Percentiles rank a stretch among this genome's conserved stretches.
phyloP scores from a whole-genome alignment of 2,329 filamentous ascomycete species.

The Cordyceps militaris region DNA sequence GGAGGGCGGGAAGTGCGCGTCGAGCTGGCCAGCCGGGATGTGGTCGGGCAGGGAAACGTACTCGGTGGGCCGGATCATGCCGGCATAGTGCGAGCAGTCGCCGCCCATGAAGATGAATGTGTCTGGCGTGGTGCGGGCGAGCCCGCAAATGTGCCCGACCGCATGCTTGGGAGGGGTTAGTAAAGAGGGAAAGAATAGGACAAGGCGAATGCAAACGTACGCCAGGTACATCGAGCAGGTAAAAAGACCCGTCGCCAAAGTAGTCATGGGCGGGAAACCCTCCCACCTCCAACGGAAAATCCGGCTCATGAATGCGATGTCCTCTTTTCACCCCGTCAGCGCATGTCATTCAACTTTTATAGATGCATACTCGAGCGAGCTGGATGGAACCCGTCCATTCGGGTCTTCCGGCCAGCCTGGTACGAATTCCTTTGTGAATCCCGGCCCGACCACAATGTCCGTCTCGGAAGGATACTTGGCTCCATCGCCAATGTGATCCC shows the following conservation, averaged over 20 bases:
- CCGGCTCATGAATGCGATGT: conserved; percentile 23
- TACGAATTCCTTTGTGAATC: conserved; percentile 37
- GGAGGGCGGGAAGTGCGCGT: background rate
- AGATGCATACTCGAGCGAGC: conserved; percentile 27
- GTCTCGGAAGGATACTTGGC: conserved; percentile 38
- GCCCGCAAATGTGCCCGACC: conserved; percentile 33
- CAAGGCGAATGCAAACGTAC: background rate
- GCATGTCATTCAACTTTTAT: background rate
- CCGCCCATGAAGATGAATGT: conserved; percentile 37
- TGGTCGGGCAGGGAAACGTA: conserved; percentile 26
- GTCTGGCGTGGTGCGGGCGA: conserved; percentile 32
- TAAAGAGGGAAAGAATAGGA: background rate
- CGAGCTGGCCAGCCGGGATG: conserved; percentile 16
- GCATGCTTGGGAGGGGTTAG: conserved; percentile 22
- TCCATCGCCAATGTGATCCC: conserved; percentile 46
- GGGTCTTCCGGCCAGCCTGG: conserved; percentile 39
- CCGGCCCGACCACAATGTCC: conserved; percentile 44
- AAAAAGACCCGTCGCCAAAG: conserved; percentile 36
- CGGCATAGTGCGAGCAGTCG: conserved; percentile 35
- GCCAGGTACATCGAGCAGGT: conserved; percentile 35
- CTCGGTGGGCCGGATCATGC: conserved; percentile 29
- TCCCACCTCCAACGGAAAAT: conserved; percentile 28
- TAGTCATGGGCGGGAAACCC: conserved; percentile 33
- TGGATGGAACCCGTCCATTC: conserved; percentile 27
- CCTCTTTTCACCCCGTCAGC: conserved; percentile 11